A percentile compares a stretch with the other conserved stretches of the same genome.
Conservation (phyloP, 2,329 filamentous ascomycete genomes). For the Penicillium sp. region DNA sequence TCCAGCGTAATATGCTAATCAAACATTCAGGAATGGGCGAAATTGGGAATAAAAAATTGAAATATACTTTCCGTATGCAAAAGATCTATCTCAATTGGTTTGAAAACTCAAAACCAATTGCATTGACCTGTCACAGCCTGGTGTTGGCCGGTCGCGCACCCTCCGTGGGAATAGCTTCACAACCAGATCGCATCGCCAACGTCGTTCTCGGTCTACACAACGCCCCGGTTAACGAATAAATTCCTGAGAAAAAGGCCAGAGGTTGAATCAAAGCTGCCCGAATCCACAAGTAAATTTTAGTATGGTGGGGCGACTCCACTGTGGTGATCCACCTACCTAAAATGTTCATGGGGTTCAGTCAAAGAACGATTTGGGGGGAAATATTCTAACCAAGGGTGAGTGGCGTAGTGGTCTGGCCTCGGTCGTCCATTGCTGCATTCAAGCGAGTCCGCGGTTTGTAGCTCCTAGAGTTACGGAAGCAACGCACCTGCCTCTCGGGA, state of each 20-base stretch:
- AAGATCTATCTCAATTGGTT: background rate
- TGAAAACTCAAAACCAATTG: background rate
- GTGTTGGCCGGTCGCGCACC: background rate
- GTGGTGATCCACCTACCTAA: background rate
- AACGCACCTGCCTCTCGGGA: background rate
- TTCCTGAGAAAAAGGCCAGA: background rate
- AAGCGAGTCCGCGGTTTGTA: background rate
- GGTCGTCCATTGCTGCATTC: background rate
- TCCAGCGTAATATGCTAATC: background rate
- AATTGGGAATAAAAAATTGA: background rate
- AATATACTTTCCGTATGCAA: background rate
- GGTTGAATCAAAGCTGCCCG: background rate
- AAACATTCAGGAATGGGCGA: background rate
- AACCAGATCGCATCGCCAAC: background rate
- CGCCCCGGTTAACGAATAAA: background rate
- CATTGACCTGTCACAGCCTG: background rate
- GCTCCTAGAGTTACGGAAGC: background rate
- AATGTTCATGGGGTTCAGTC: background rate
- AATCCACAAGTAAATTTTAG: background rate
- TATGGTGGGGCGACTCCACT: background rate
- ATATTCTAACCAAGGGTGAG: background rate
- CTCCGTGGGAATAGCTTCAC: background rate
- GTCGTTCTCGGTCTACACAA: background rate
- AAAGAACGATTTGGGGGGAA: background rate
- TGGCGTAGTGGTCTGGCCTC: background rate